Conservation (phyloP, 2,329 filamentous ascomycete species). For the Arthrocladium fulminans region DNA sequence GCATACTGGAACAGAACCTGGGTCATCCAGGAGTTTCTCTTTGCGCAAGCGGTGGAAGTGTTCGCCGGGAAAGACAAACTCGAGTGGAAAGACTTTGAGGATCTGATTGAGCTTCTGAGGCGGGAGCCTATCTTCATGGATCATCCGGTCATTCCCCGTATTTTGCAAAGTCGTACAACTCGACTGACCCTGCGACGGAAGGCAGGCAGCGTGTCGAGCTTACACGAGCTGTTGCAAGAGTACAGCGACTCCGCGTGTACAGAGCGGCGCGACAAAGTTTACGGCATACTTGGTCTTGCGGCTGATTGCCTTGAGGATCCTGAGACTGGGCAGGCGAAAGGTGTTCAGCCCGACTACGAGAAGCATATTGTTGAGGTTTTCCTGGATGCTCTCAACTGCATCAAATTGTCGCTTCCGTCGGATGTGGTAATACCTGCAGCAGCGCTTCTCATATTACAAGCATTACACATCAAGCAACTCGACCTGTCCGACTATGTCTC, state of each 20-base stretch:
- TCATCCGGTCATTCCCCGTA: constrained; percentile 1
- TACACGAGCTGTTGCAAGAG: constrained; percentile 18
- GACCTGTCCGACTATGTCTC: neutral
- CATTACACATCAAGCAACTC: neutral
- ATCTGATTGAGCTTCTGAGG: constrained; percentile 2
- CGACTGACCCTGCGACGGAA: constrained; percentile 16
- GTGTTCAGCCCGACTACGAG: constrained; percentile 16
- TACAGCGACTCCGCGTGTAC: constrained; percentile 21
- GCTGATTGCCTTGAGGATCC: constrained; percentile 15
- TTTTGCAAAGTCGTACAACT: constrained; percentile 17
- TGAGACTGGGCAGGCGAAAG: neutral
- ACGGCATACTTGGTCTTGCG: constrained; percentile 21
- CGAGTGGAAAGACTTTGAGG: constrained; percentile 8
- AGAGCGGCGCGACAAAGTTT: constrained; percentile 21
- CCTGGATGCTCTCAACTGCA: constrained; percentile 15
- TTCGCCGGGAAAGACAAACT: constrained; percentile 13
- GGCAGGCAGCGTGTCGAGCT: constrained; percentile 12
- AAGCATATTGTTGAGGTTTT: constrained; percentile 20
- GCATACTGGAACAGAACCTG: constrained; percentile 12
- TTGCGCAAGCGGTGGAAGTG: constrained; percentile 16
- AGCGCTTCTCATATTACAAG: constrained; percentile 1
- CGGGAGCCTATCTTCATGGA: neutral
- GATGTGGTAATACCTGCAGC: constrained; percentile 1
- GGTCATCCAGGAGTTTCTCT: constrained; percentile 15
- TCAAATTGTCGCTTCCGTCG: neutral